Base-by-base conservation (phyloP, 1,284 basidiomycete genomes). In the Vanrija humicola region DNA sequence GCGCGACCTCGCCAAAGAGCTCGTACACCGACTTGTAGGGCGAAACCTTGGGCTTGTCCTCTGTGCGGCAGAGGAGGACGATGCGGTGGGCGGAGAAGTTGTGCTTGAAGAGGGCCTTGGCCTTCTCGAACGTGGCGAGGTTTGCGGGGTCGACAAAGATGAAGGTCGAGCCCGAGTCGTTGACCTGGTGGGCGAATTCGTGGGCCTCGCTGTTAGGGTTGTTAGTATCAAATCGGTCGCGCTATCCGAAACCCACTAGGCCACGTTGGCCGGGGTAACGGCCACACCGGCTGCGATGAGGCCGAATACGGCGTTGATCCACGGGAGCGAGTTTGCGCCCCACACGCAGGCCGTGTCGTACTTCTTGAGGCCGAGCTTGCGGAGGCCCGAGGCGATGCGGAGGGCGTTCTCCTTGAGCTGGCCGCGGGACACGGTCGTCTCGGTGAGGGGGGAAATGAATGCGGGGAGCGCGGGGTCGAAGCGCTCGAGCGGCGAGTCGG, bases 361-460 rank as follows among this genome's bases (percentile, higher is more conserved):
- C 19, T 61, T 58, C 21, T 60, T 52, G 6, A 73, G 42, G 3
- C 65, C 66, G n/a, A 62, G 38, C n/a, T 43, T 47, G 38, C 55
- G 78, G 16, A 87, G 67, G 0, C 84, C 84, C 60, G 80, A 77
- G 0, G 73, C 84, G 14, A 88, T 75, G 2, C 81, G 76, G 14
- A 86, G 76, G 0, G 86, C 79, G n/a, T 83, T 73, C 18, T 80
- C 70, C 28, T 80, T 81, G 25, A 87, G 71, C 34, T 83, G 79
- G 0, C 67, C 81, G 10, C 88, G 82, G 0, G 84, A 81, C 26
- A 90, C 63, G 2, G 78, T 78, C 0, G 79, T 73, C 0, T 83
- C 85, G 0, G 86, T 82, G 1, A 76, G 71, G 0, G 84, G 84
- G 63, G 90, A 88, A 52, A 89, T 79, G 69, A 84, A 87, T 0